Evolutionary conservation across 208 protist species (phyloP).

Genomic region (Borovskyia barvae): DNA sequence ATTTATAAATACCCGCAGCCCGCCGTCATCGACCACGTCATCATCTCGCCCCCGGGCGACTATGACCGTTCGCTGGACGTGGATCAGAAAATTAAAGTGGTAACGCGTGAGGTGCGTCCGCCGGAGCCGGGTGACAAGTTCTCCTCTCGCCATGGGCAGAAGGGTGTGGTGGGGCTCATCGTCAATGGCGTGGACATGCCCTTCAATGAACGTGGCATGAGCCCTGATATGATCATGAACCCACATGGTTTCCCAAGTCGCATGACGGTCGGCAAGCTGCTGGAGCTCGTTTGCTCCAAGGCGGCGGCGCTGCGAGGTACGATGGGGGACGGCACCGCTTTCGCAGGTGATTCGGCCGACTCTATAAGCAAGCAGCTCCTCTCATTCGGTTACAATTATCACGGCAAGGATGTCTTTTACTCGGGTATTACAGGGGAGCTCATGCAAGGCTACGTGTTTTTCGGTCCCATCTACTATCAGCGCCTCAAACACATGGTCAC

Average conservation of each 20-base stretch:
- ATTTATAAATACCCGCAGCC: constrained; percentile 92
- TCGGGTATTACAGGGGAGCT: constrained; percentile 98
- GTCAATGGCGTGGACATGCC: constrained; percentile 99
- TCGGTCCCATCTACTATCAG: constrained; percentile 99
- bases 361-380: constrained; percentile 88
- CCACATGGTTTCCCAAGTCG: constrained; percentile 99
- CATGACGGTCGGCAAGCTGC: constrained; percentile 99
- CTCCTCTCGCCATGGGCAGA: constrained; percentile 99
- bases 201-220: constrained; percentile 97
- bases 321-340: constrained; percentile 96
- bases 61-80: constrained; percentile 81
- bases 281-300: constrained; percentile 99
- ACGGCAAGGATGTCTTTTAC: constrained; percentile 98
- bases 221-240: constrained; percentile 99
- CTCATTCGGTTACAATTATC: constrained; percentile 96
- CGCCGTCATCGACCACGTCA: constrained; percentile 94
- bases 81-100: constrained; percentile 94
- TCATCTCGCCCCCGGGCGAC: constrained; percentile 87
- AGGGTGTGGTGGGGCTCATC: constrained; percentile 99
- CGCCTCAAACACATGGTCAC: constrained; percentile 99
- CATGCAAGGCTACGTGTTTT: constrained; percentile 98
- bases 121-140: constrained; percentile 99
- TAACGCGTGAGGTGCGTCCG: constrained; percentile 90
- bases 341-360: constrained; percentile 94
- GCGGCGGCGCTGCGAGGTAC: constrained; percentile 88